Evolutionary conservation across 2,329 filamentous ascomycete species (phyloP).

Genomic region (Calonectria pseudoturangicola): DNA sequence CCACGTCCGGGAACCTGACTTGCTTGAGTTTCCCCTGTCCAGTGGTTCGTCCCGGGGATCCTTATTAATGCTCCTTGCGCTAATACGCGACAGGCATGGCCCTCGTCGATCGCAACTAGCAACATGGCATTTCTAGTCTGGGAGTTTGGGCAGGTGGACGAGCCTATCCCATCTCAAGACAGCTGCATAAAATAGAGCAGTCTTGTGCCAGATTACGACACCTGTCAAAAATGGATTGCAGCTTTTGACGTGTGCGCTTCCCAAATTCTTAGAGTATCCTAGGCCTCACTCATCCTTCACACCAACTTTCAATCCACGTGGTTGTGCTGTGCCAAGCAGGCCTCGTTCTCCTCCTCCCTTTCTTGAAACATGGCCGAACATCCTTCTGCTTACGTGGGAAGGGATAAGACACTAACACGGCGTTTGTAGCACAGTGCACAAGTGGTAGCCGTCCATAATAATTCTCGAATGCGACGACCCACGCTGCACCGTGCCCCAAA

Average conservation of each 20-base stretch:
- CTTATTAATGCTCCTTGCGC: conserved; percentile 28
- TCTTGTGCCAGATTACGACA: neutral
- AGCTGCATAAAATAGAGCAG: conserved; percentile 5
- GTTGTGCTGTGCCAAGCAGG: conserved; percentile 17
- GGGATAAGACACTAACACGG: conserved; percentile 30
- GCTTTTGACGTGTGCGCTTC: neutral
- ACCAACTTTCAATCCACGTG: conserved; percentile 29
- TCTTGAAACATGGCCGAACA: conserved; percentile 27
- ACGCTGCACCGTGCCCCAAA: conserved; percentile 22
- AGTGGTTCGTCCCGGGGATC: conserved; percentile 31
- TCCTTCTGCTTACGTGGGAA: conserved; percentile 20
- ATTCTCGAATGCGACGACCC: conserved; percentile 7
- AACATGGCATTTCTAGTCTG: neutral
- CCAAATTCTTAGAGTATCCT: neutral
- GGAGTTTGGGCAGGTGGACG: neutral
- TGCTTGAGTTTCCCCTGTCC: conserved; percentile 33
- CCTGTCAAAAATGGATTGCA: neutral
- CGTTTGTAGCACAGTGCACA: conserved; percentile 38
- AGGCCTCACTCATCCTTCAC: neutral
- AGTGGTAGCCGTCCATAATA: conserved; percentile 20
- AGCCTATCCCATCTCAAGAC: neutral
- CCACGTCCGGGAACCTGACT: conserved; percentile 32
- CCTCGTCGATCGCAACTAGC: conserved; percentile 33
- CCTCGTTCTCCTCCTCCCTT: neutral
- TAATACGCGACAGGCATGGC: conserved; percentile 25